These are phyloP conservation scores for Eimeria sp. DNA, from an alignment of 169 alveolate genomes.

Conservation along the genomic window DNA sequence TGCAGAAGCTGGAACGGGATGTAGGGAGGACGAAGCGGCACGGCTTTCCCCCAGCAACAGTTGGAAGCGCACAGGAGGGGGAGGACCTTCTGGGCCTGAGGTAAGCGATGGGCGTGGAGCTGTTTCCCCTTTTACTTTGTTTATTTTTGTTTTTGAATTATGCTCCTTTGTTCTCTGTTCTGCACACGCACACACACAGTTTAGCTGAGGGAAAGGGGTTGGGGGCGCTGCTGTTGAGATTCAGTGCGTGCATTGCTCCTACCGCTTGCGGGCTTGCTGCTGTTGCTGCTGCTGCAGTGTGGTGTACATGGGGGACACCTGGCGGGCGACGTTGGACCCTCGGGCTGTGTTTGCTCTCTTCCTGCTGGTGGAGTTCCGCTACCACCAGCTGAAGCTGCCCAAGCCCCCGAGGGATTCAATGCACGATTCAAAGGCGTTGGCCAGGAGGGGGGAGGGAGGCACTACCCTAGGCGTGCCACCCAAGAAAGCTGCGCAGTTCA, in stretches of 20 bases:
- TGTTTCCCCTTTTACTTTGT: neutral
- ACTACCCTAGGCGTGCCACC: slow-evolving; percentile 8
- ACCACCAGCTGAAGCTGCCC: slow-evolving; percentile 74
- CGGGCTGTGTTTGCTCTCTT: slow-evolving; percentile 72
- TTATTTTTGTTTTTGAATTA: neutral
- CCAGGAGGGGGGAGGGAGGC: slow-evolving; percentile 6
- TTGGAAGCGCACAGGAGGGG: slow-evolving; percentile 5
- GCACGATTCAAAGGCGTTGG: slow-evolving; percentile 18
- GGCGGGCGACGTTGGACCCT: slow-evolving; percentile 69
- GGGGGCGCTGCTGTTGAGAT: neutral
- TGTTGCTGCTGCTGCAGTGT: slow-evolving; percentile 20
- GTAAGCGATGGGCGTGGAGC: neutral
- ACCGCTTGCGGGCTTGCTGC: neutral
- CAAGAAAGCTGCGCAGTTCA: slow-evolving; percentile 61
- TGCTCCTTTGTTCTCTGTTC: neutral
- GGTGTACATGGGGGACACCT: slow-evolving; percentile 80
- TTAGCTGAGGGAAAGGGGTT: neutral
- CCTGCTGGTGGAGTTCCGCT: slow-evolving; percentile 69
- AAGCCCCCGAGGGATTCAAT: neutral
- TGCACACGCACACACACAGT: neutral
- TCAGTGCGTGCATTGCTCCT: neutral
- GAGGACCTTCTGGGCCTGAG: slow-evolving; percentile 15
- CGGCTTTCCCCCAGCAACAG: slow-evolving; percentile 35
- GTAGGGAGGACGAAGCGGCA: slow-evolving; percentile 39
- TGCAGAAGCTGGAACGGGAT: slow-evolving; percentile 42